Evolutionary conservation across 2,329 filamentous ascomycete species (phyloP).

Genomic region (Aureobasidium uvarum): DNA sequence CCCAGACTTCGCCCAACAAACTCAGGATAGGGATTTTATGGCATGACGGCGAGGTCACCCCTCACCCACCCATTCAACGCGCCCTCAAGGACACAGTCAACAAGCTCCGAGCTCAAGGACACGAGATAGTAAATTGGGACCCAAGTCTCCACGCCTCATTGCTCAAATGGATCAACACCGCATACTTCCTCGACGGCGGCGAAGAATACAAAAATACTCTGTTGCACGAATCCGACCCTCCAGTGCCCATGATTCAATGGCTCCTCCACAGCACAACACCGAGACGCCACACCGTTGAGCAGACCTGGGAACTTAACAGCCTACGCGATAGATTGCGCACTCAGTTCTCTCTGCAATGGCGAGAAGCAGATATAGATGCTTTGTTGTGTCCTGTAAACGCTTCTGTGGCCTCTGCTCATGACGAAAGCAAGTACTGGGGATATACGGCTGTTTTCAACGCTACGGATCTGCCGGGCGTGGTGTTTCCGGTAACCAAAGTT

Average conservation of each 20-base stretch:
- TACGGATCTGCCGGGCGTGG: slow-evolving; percentile 60
- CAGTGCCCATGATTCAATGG: slow-evolving; percentile 23
- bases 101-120: slow-evolving; percentile 49
- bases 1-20: slow-evolving; percentile 37
- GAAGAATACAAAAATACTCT: slow-evolving; percentile 9
- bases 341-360: slow-evolving; percentile 50
- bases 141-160: slow-evolving; percentile 51
- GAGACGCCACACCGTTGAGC: not conserved
- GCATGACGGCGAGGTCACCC: slow-evolving; percentile 63
- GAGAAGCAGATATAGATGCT: slow-evolving; percentile 52
- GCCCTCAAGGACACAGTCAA: slow-evolving; percentile 56
- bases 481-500: slow-evolving; percentile 55
- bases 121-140: slow-evolving; percentile 58
- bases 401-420: slow-evolving; percentile 54
- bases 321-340: slow-evolving; percentile 47
- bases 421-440: slow-evolving; percentile 59
- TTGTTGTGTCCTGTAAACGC: slow-evolving; percentile 61
- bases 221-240: not conserved
- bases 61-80: slow-evolving; percentile 63
- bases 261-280: not conserved
- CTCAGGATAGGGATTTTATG: slow-evolving; percentile 62
- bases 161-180: slow-evolving; percentile 21
- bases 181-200: slow-evolving; percentile 25
- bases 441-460: slow-evolving; percentile 62
- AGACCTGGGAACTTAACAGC: slow-evolving; percentile 27